Conservation (phyloP, 2,329 filamentous ascomycete species). For the Epichloe glyceriae region DNA sequence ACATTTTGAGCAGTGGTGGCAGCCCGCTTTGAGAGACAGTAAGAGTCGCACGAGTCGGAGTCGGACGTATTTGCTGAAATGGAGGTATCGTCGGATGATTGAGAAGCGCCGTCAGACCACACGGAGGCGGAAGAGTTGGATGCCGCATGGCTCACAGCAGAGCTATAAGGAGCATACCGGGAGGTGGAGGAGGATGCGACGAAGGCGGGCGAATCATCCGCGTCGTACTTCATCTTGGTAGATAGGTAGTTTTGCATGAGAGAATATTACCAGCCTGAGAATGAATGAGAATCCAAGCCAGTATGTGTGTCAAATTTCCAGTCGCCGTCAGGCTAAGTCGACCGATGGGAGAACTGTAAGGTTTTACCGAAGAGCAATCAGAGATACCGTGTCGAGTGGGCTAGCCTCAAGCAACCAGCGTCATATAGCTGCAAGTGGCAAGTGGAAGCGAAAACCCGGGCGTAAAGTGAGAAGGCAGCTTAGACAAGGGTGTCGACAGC, state of each 20-base stretch:
- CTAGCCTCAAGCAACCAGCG: slow-evolving; percentile 28
- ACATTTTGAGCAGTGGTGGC: slow-evolving; percentile 11
- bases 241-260: slow-evolving; percentile 15
- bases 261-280: slow-evolving; percentile 15
- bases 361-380: slow-evolving; percentile 18
- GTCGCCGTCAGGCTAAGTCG: slow-evolving; percentile 41
- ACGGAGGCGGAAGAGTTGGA: slow-evolving; percentile 66
- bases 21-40: slow-evolving; percentile 20
- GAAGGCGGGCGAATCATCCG: slow-evolving; percentile 39
- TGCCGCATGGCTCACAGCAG: slow-evolving; percentile 59
- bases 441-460: slow-evolving; percentile 26
- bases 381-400: slow-evolving; percentile 21
- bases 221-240: slow-evolving; percentile 46
- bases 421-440: slow-evolving; percentile 16
- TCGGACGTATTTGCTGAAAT: slow-evolving; percentile 49
- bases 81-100: slow-evolving; percentile 57
- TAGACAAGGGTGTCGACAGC: slow-evolving; percentile 30
- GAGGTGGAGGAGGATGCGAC: slow-evolving; percentile 25
- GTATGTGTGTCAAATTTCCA: slow-evolving; percentile 27
- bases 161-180: slow-evolving; percentile 49
- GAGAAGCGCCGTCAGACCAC: slow-evolving; percentile 61
- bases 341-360: slow-evolving; percentile 29
- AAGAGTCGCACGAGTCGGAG: slow-evolving; percentile 34
- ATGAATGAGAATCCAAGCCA: slow-evolving; percentile 16
- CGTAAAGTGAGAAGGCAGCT: slow-evolving; percentile 23